Evolutionary conservation across 306 rosid species (phyloP).

Genomic region (Alnus glutinosa): DNA sequence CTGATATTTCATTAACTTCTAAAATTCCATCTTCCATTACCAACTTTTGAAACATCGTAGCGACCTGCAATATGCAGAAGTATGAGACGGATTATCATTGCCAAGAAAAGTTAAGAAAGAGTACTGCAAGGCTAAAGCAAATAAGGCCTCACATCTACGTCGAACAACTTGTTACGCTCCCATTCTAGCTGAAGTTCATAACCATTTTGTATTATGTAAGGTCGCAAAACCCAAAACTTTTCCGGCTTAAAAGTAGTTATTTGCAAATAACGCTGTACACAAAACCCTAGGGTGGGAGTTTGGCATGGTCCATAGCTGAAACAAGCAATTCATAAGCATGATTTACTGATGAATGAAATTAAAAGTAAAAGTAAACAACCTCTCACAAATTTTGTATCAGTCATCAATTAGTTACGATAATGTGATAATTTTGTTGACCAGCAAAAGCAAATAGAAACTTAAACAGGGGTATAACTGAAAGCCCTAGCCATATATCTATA

Average conservation of each 20-base stretch:
- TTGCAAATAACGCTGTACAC: slow-evolving; percentile 92
- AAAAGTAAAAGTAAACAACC: background rate
- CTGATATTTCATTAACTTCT: slow-evolving; percentile 74
- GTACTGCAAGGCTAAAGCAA: slow-evolving; percentile 21
- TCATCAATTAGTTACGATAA: background rate
- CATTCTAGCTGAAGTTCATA: slow-evolving; percentile 92
- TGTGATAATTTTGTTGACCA: background rate
- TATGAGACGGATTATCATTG: slow-evolving; percentile 21
- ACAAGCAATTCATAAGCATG: slow-evolving; percentile 34
- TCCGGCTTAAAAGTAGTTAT: slow-evolving; percentile 90
- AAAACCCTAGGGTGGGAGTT: slow-evolving; percentile 96
- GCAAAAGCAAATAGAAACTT: background rate
- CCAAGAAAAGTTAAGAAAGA: slow-evolving; percentile 14
- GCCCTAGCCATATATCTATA: background rate
- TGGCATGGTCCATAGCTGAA: slow-evolving; percentile 99
- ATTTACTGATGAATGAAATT: slow-evolving; percentile 33
- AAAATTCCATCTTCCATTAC: slow-evolving; percentile 67
- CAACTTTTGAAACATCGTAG: slow-evolving; percentile 80
- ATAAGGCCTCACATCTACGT: slow-evolving; percentile 59
- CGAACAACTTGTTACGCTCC: slow-evolving; percentile 89
- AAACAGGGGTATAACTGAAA: background rate
- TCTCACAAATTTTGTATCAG: background rate
- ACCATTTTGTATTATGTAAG: slow-evolving; percentile 71
- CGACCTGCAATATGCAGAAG: slow-evolving; percentile 54
- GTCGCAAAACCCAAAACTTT: slow-evolving; percentile 85